These are phyloP conservation scores for Trichoderma harzianum DNA, from an alignment of 2,329 filamentous ascomycete genomes.

Conservation along the genomic window DNA sequence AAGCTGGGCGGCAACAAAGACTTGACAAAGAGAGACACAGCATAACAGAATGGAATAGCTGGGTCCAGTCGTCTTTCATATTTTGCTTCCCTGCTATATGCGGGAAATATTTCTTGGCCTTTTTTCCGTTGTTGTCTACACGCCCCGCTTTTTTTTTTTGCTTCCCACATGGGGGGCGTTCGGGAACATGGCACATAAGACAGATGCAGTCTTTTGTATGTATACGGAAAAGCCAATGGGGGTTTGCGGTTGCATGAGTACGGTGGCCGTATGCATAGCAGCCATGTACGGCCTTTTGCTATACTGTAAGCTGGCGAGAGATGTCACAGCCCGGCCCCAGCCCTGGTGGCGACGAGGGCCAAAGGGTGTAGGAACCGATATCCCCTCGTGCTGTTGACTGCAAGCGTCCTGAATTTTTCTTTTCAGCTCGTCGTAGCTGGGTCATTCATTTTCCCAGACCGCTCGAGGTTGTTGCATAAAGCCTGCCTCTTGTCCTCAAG, in stretches of 20 bases:
- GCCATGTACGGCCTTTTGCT: background rate
- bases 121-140: background rate
- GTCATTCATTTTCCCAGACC: background rate
- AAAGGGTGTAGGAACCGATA: constrained; percentile 6
- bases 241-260: background rate
- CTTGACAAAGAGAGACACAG: background rate
- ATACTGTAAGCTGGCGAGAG: background rate
- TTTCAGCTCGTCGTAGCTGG: background rate
- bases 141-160: background rate
- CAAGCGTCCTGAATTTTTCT: background rate
- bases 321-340: constrained; percentile 1
- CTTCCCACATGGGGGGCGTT: background rate
- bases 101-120: constrained; percentile 3
- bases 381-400: background rate
- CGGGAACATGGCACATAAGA: background rate
- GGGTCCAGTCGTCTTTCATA: background rate
- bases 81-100: background rate
- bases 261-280: background rate
- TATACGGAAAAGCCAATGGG: background rate
- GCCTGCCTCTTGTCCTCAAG: background rate
- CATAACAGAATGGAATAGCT: background rate
- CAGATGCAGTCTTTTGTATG: background rate
- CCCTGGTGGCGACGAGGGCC: constrained; percentile 1
- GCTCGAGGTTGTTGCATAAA: background rate
- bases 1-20: constrained; percentile 1